These are phyloP conservation scores for Diaporthe destruens DNA, from an alignment of 2,329 filamentous ascomycete genomes.

Conservation along the genomic window DNA sequence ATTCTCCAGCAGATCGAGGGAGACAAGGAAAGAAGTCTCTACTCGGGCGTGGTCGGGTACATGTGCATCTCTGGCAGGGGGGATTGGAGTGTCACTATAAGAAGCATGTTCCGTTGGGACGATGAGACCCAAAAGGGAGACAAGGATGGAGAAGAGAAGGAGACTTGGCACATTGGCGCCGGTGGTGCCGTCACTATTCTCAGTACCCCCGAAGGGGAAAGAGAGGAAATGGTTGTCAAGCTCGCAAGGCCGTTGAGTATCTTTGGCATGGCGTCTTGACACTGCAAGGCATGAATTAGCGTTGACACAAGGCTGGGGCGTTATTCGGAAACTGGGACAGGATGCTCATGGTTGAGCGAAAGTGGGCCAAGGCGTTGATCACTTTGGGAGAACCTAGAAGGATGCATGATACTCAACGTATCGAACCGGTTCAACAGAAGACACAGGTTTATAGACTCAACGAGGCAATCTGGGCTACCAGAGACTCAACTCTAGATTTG, in stretches of 20 bases:
- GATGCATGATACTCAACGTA: conserved; percentile 47
- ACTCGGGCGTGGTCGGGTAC: conserved; percentile 91
- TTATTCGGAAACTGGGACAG: not conserved
- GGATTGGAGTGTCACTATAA: conserved; percentile 92
- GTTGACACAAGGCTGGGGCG: not conserved
- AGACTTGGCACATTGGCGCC: conserved; percentile 86
- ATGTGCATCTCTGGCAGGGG: conserved; percentile 86
- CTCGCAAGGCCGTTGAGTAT: conserved; percentile 69
- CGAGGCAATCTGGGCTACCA: conserved; percentile 36
- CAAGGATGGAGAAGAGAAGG: conserved; percentile 52
- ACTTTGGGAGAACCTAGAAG: conserved; percentile 31
- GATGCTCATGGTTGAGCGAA: not conserved
- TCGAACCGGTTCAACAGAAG: conserved; percentile 42
- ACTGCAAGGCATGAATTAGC: conserved; percentile 20
- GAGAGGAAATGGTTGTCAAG: conserved; percentile 91
- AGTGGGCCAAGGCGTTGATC: conserved; percentile 24
- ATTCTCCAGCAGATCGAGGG: conserved; percentile 79
- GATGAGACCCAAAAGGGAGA: conserved; percentile 66
- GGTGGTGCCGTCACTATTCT: conserved; percentile 91
- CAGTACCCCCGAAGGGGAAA: conserved; percentile 83
- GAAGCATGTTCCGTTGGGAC: conserved; percentile 82
- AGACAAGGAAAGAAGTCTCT: conserved; percentile 76
- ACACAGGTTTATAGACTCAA: conserved; percentile 44
- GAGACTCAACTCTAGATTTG: conserved; percentile 34
- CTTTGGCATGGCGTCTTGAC: conserved; percentile 53